Conservation (phyloP, 2,329 filamentous ascomycete species). For the Aureobasidium subglaciale region DNA sequence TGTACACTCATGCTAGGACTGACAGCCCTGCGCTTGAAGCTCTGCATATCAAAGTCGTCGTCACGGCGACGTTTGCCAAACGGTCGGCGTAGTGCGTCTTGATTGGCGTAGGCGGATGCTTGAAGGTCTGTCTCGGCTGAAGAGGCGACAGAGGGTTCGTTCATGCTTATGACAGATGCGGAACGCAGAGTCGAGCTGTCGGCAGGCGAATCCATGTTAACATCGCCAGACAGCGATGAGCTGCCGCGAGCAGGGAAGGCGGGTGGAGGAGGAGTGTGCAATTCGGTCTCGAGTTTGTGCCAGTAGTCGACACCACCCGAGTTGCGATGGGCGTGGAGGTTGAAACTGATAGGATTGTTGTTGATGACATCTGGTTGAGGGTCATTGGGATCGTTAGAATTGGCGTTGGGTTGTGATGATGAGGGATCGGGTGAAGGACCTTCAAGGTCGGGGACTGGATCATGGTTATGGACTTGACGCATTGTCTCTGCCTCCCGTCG, state of each 20-base stretch:
- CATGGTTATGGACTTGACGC: conserved; percentile 86
- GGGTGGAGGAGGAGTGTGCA: conserved; percentile 57
- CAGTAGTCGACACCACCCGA: conserved; percentile 68
- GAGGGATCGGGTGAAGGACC: conserved; percentile 30
- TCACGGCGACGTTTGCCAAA: conserved; percentile 71
- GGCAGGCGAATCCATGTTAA: conserved; percentile 62
- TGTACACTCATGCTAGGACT: conserved; percentile 86
- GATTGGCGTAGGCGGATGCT: conserved; percentile 23
- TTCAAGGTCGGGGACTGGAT: conserved; percentile 45
- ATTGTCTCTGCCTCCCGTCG: conserved; percentile 92
- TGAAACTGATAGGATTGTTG: conserved; percentile 58
- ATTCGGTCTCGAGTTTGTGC: conserved; percentile 68
- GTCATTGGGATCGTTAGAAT: conserved; percentile 51
- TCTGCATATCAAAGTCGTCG: conserved; percentile 80
- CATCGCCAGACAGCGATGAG: conserved; percentile 53
- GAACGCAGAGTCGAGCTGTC: background rate
- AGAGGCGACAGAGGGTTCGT: background rate
- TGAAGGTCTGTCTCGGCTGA: background rate
- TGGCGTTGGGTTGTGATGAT: conserved; percentile 58
- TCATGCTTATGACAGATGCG: conserved; percentile 14
- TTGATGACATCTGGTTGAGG: conserved; percentile 51
- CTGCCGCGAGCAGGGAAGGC: conserved; percentile 36
- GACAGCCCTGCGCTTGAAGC: conserved; percentile 86
- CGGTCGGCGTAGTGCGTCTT: conserved; percentile 21
- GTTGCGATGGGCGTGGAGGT: conserved; percentile 64